Evolutionary conservation across 768 basidiomycete genomes (phyloP).

Genomic region (Tulasnella sp.): DNA sequence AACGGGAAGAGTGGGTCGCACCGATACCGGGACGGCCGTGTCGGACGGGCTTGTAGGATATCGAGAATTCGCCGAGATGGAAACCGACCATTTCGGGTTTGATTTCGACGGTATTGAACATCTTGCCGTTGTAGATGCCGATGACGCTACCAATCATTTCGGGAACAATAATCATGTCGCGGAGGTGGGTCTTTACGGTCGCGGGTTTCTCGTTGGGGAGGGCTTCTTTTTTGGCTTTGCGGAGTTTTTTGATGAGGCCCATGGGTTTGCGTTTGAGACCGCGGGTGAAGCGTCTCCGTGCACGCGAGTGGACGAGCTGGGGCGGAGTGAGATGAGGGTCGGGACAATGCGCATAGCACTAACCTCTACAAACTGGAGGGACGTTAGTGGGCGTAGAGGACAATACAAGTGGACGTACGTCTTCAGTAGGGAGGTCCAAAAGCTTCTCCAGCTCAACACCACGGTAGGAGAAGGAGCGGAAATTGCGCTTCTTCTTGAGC

Average conservation of each 20-base stretch:
- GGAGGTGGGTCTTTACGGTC: conserved; percentile 97
- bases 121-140: conserved; percentile 98
- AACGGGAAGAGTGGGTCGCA: conserved; percentile 23
- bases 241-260: conserved; percentile 98
- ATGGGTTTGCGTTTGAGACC: conserved; percentile 97
- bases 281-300: conserved; percentile 96
- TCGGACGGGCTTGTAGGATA: conserved; percentile 97
- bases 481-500: conserved; percentile 96
- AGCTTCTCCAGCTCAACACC: conserved; percentile 98
- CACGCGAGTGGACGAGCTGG: conserved; percentile 95
- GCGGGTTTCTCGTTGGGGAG: conserved; percentile 97
- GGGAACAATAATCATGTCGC: conserved; percentile 99
- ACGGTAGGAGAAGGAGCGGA: conserved; percentile 98
- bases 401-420: conserved; percentile 48
- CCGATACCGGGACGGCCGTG: conserved; percentile 98
- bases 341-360: not conserved
- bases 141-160: conserved; percentile 99
- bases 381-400: not conserved
- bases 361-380: not conserved
- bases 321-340: not conserved
- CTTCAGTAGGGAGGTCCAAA: conserved; percentile 90
- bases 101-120: conserved; percentile 95
- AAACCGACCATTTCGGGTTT: conserved; percentile 99
- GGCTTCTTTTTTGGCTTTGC: conserved; percentile 99
- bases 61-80: conserved; percentile 96